These are phyloP conservation scores for Trichoderma asperellum DNA, from an alignment of 2,329 filamentous ascomycete genomes.

Conservation along the genomic window DNA sequence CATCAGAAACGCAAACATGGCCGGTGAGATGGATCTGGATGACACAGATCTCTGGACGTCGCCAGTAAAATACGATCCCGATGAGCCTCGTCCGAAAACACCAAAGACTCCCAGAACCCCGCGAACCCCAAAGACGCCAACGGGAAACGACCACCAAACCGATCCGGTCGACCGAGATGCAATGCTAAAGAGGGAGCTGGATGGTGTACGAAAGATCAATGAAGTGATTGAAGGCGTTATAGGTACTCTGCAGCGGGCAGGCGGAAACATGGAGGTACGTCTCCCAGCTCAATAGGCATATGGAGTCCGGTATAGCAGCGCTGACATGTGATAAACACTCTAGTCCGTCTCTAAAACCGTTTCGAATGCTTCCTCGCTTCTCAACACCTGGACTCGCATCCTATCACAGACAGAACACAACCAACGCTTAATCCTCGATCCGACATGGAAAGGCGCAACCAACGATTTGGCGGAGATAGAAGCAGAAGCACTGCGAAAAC, in stretches of 20 bases:
- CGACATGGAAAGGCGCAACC: conserved; percentile 84
- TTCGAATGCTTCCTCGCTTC: conserved; percentile 80
- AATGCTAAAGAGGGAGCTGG: conserved; percentile 75
- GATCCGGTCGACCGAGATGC: conserved; percentile 69
- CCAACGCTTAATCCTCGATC: conserved; percentile 86
- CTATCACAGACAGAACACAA: conserved; percentile 97
- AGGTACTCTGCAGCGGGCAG: conserved; percentile 70
- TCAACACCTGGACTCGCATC: conserved; percentile 95
- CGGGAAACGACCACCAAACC: conserved; percentile 44
- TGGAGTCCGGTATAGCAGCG: conserved; percentile 38
- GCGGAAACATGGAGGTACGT: conserved; percentile 74
- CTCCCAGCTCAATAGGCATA: neutral
- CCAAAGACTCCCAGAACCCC: conserved; percentile 54
- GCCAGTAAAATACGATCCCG: conserved; percentile 42
- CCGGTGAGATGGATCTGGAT: conserved; percentile 51
- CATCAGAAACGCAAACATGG: conserved; percentile 41
- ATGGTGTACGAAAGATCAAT: conserved; percentile 85
- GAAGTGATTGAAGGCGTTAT: conserved; percentile 80
- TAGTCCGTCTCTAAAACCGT: conserved; percentile 84
- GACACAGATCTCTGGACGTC: conserved; percentile 56
- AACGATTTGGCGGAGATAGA: conserved; percentile 87
- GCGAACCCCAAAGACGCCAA: conserved; percentile 53
- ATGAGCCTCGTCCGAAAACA: conserved; percentile 40
- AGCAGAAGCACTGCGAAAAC: conserved; percentile 72
- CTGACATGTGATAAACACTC: neutral